A percentile compares a stretch with the other conserved stretches of the same genome.
Conservation (phyloP, 176 grass and related monocot genomes). For the Avena eriantha region DNA sequence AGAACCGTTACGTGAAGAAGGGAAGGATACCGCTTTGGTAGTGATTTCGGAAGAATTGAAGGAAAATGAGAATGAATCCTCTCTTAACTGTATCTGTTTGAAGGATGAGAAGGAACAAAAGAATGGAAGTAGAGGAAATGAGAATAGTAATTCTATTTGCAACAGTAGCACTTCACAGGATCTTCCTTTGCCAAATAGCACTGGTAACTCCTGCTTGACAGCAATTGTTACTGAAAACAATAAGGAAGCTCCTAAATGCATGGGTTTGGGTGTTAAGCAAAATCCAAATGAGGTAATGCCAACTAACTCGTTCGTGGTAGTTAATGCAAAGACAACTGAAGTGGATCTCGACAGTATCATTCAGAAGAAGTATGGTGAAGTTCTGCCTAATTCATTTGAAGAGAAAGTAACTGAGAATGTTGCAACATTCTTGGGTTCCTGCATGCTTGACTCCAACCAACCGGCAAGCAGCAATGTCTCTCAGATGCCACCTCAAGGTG, state of each 20-base stretch:
- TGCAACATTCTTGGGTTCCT: conserved; percentile 30
- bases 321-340: neutral
- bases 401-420: conserved; percentile 28
- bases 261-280: conserved; percentile 5
- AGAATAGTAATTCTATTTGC: neutral
- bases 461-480: neutral
- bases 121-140: conserved; percentile 18
- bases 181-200: conserved; percentile 8
- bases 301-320: neutral
- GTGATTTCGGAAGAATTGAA: conserved; percentile 21
- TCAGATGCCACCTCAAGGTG: conserved; percentile 5
- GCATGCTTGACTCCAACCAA: conserved; percentile 7
- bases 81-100: conserved; percentile 30
- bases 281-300: conserved; percentile 4
- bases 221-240: conserved; percentile 19
- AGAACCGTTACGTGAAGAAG: neutral
- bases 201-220: conserved; percentile 19
- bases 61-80: conserved; percentile 25
- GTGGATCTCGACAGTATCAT: conserved; percentile 15
- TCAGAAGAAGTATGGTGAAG: conserved; percentile 20
- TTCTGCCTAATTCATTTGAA: conserved; percentile 20
- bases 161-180: neutral
- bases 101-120: conserved; percentile 33
- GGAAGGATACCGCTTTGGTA: neutral
- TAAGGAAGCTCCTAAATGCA: conserved; percentile 14